Conservation (phyloP, 257 asterid genomes). For the Galeopsis tetrahit region DNA sequence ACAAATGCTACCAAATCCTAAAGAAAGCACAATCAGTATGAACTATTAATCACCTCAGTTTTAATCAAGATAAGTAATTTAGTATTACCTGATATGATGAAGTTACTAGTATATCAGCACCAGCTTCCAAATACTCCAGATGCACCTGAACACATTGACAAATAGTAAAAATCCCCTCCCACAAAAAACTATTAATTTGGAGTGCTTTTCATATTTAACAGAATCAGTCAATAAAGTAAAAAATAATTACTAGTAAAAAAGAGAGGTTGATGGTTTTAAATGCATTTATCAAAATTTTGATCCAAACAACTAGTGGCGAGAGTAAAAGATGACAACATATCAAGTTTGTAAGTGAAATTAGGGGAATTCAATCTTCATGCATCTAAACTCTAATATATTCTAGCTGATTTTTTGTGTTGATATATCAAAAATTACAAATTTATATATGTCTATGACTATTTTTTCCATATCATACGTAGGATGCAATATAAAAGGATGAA, state of each 20-base stretch:
- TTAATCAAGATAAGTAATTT: background rate
- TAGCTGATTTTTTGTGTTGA: background rate
- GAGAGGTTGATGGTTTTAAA: background rate
- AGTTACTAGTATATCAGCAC: slow-evolving; percentile 71
- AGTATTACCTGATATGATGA: slow-evolving; percentile 74
- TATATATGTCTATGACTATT: background rate
- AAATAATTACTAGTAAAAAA: background rate
- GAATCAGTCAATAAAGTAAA: background rate
- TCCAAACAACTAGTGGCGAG: background rate
- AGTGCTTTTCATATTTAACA: background rate
- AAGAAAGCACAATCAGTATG: slow-evolving; percentile 1
- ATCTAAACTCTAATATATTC: background rate
- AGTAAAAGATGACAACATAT: background rate
- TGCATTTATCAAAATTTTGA: background rate
- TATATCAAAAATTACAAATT: background rate
- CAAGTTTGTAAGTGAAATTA: background rate
- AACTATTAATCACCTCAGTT: background rate
- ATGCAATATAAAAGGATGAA: background rate
- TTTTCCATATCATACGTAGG: background rate
- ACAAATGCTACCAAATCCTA: background rate
- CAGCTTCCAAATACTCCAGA: slow-evolving; percentile 80
- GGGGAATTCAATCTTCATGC: background rate
- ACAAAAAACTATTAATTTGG: background rate
- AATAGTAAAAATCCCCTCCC: background rate
- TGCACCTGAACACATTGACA: slow-evolving; percentile 60